phyloP scores from a whole-genome alignment of 176 grass and related monocot species.

The Carex scoparia region DNA sequence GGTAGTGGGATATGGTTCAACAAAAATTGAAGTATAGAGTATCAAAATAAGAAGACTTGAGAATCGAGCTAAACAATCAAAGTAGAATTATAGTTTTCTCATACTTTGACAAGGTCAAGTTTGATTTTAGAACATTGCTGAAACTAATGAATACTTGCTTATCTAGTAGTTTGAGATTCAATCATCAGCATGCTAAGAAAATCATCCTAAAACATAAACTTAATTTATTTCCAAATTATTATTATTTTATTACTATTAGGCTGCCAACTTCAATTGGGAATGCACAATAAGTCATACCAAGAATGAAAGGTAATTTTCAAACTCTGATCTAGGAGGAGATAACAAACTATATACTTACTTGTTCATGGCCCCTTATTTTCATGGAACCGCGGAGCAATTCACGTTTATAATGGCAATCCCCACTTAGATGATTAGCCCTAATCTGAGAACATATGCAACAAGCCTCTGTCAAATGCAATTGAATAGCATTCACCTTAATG shows the following conservation, averaged over 20 bases:
- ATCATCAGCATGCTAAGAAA: background rate
- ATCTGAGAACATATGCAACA: slow-evolving; percentile 43
- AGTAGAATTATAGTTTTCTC: background rate
- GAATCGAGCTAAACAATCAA: background rate
- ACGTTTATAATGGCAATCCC: slow-evolving; percentile 88
- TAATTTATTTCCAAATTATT: background rate
- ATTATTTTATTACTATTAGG: background rate
- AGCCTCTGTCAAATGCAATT: slow-evolving; percentile 10
- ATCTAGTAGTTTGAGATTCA: background rate
- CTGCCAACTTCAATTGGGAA: background rate
- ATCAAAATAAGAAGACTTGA: background rate
- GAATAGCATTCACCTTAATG: background rate
- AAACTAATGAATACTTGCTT: background rate
- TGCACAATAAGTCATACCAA: background rate
- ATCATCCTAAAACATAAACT: background rate
- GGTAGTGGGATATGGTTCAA: background rate
- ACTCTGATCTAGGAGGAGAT: background rate
- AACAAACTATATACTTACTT: slow-evolving; percentile 39
- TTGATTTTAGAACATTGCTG: background rate
- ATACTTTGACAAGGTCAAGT: background rate
- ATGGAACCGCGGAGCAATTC: slow-evolving; percentile 82
- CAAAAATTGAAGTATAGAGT: background rate
- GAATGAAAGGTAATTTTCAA: background rate
- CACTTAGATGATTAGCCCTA: slow-evolving; percentile 89
- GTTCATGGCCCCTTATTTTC: slow-evolving; percentile 88